Evolutionary conservation across 306 rosid species (phyloP), one percentile per base, ranked within the genome.

Genomic region (Cicer chorassanicum): DNA sequence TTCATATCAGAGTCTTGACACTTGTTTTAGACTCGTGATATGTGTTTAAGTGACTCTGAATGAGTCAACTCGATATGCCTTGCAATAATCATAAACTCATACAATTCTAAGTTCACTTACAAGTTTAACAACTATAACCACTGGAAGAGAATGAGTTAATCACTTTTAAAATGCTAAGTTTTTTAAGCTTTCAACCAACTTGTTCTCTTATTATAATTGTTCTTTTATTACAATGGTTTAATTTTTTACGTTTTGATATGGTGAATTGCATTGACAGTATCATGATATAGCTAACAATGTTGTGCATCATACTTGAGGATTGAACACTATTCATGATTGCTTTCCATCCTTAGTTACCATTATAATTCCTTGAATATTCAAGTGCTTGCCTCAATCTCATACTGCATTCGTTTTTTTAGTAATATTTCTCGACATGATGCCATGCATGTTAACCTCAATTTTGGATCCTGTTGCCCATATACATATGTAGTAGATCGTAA

Each of bases 141-240:
- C 65, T 9, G 43, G 4, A 51, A 29, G 4, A 36, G 21, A 15
- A 39, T 34, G 41, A 77, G n/a, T 57, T 60, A n/a, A 50, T 59
- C 43, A 65, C 59, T 77, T 43, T 60, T 63, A 34, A 51, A 59
- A 48, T 51, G 16, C 59, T 50, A 15, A 29, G 7, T 43, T 42
- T 73, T 67, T 66, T 55, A 48, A 67, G 39, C 46, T 34, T 72
- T 56, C 12, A 34, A 50, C 54, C 11, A 57, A 41, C 66, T 65
- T 78, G 38, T 55, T 50, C 48, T 65, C 21, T 16, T 39, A 61
- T 78, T 67, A 39, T 29, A 54, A 60, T 65, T 78, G 38, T 55
- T 50, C 48, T 65, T 39, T 16, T 39, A 61, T 78, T 74, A 39
- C 41, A 34, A 12, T 36, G 36, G 44, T 65, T 40, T 12, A 51